Evolutionary conservation across 2,329 filamentous ascomycete species (phyloP).

Genomic region (Claviceps sp.): DNA sequence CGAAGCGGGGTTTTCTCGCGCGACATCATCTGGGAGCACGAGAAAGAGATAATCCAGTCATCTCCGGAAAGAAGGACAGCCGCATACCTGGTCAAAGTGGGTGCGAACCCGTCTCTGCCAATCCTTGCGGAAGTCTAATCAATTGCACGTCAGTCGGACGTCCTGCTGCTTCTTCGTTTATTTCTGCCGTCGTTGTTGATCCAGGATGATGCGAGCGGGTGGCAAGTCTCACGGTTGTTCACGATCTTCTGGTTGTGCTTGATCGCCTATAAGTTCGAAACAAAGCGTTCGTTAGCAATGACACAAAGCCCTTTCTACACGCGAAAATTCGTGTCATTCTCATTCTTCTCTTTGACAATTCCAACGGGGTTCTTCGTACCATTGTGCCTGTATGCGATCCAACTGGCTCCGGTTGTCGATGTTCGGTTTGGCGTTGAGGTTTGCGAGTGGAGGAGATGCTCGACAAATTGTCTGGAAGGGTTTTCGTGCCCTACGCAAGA

Average conservation of each 20-base stretch:
- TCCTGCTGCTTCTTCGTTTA: not conserved
- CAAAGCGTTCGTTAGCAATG: constrained; percentile 20
- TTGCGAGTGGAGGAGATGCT: constrained; percentile 22
- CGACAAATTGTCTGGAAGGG: constrained; percentile 28
- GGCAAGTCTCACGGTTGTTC: constrained; percentile 64
- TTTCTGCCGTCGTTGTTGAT: constrained; percentile 16
- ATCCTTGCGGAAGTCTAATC: constrained; percentile 94
- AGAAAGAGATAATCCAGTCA: not conserved
- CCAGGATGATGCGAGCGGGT: constrained; percentile 1
- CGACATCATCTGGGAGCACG: not conserved
- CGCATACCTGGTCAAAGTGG: constrained; percentile 97
- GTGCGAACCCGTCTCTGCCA: constrained; percentile 98
- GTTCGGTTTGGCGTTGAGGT: constrained; percentile 25
- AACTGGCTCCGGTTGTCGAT: constrained; percentile 30
- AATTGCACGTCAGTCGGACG: constrained; percentile 23
- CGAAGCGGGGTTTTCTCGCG: not conserved
- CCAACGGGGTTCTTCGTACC: constrained; percentile 24
- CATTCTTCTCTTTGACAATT: constrained; percentile 7
- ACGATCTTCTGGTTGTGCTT: constrained; percentile 99
- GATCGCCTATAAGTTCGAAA: constrained; percentile 55
- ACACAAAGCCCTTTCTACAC: constrained; percentile 9
- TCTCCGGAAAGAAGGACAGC: not conserved
- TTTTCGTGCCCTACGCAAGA: constrained; percentile 27
- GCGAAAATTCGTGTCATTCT: not conserved
- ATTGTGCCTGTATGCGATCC: constrained; percentile 43